Evolutionary conservation across 2,329 filamentous ascomycete species (phyloP).

Genomic region (Ophiosphaerella herpotricha): DNA sequence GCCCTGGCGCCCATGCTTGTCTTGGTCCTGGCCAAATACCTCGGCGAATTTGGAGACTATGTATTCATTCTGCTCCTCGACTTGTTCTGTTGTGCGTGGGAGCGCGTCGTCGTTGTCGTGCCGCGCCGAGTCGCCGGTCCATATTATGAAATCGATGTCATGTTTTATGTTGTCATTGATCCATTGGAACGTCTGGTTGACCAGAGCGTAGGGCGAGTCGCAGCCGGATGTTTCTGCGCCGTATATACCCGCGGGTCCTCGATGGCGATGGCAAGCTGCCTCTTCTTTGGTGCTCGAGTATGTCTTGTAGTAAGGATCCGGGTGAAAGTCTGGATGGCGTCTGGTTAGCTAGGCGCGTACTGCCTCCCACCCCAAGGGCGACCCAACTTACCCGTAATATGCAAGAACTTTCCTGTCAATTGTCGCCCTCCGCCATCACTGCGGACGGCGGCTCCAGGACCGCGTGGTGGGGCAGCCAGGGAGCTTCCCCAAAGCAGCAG

Average conservation of each 20-base stretch:
- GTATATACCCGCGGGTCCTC: constrained; percentile 77
- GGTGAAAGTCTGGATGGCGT: constrained; percentile 78
- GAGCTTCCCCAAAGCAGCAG: constrained; percentile 32
- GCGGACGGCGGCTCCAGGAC: constrained; percentile 16
- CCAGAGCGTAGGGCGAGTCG: constrained; percentile 78
- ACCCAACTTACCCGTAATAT: constrained; percentile 74
- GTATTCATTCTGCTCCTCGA: constrained; percentile 76
- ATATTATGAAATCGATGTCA: constrained; percentile 84
- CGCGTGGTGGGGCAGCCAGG: constrained; percentile 34
- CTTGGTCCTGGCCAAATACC: constrained; percentile 63
- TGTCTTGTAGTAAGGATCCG: constrained; percentile 82
- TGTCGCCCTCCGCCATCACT: constrained; percentile 21
- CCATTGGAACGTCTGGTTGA: constrained; percentile 91
- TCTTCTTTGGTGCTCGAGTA: constrained; percentile 72
- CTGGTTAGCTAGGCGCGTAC: neutral
- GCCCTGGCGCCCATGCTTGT: constrained; percentile 50
- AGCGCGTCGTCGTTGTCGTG: constrained; percentile 85
- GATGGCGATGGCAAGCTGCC: constrained; percentile 76
- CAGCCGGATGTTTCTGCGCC: constrained; percentile 88
- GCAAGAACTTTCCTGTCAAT: constrained; percentile 73
- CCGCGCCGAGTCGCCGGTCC: constrained; percentile 88
- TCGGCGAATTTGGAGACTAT: constrained; percentile 77
- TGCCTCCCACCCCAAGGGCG: neutral
- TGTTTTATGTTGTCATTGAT: constrained; percentile 77
- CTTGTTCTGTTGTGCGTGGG: constrained; percentile 74